phyloP scores from a whole-genome alignment of 2,329 filamentous ascomycete species.

The Claviceps fusiformis region DNA sequence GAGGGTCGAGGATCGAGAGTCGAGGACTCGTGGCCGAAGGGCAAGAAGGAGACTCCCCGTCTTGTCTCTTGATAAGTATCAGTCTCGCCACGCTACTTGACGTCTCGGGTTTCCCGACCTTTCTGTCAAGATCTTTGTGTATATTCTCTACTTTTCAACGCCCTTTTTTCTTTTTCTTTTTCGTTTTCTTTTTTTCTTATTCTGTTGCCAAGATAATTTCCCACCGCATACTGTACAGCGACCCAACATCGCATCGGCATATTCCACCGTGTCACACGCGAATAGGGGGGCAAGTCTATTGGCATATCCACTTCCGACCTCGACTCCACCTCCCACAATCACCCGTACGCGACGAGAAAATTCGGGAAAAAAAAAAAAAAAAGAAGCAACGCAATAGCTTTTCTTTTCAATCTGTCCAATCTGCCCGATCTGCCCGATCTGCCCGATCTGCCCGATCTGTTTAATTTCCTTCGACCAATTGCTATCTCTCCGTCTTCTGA shows the following conservation, averaged over 20 bases:
- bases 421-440: too few species aligned
- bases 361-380: neutral
- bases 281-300: neutral
- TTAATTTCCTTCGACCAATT: neutral
- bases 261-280: neutral
- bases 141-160: too few species aligned
- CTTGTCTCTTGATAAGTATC: neutral
- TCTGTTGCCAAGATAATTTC: neutral
- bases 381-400: too few species aligned
- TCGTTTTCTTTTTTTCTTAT: neutral
- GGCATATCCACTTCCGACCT: neutral
- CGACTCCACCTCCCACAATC: neutral
- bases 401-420: too few species aligned
- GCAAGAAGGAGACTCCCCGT: neutral
- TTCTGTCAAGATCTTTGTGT: too few species aligned
- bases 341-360: neutral
- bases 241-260: neutral
- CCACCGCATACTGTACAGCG: neutral
- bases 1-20: neutral
- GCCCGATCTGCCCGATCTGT: too few species aligned
- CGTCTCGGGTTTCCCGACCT: neutral
- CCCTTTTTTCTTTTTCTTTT: too few species aligned
- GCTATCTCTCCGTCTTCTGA: neutral
- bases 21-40: neutral
- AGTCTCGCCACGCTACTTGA: neutral